A percentile compares a stretch with the other conserved stretches of the same genome.
These are phyloP conservation scores for Elsinoe batatas DNA, from an alignment of 2,329 filamentous ascomycete species.

Conservation along the genomic window DNA sequence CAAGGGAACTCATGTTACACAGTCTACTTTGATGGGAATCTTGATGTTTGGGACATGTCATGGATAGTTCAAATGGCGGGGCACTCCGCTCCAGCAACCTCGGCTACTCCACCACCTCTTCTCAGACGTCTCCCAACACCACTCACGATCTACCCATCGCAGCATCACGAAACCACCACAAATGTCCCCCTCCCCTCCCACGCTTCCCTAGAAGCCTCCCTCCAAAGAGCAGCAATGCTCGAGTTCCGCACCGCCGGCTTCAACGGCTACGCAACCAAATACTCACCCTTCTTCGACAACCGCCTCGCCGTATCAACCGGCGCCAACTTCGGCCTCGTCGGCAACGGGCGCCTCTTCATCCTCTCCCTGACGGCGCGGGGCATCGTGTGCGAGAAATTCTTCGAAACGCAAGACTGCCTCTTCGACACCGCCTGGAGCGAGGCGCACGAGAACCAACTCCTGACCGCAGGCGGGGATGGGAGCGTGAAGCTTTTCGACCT, in stretches of 20 bases:
- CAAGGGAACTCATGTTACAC: too few relatives aligned
- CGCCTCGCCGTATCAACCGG: constrained; percentile 80
- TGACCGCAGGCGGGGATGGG: constrained; percentile 84
- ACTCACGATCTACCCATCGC: too few relatives aligned
- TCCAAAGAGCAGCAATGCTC: constrained; percentile 54
- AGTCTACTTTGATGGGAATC: too few relatives aligned
- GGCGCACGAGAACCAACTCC: constrained; percentile 87
- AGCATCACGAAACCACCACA: not conserved
- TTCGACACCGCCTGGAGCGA: constrained; percentile 96
- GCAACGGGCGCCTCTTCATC: constrained; percentile 83
- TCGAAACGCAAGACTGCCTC: constrained; percentile 93
- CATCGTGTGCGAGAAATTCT: constrained; percentile 76
- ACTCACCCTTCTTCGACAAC: constrained; percentile 96
- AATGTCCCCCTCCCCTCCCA: not conserved
- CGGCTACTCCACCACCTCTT: not conserved
- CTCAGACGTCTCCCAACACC: not conserved
- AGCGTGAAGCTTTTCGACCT: constrained; percentile 92
- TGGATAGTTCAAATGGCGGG: not conserved
- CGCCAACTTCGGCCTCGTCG: constrained; percentile 95
- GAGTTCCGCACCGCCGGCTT: constrained; percentile 89
- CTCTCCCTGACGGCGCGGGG: constrained; percentile 74
- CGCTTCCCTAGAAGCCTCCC: not conserved
- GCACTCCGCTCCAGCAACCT: not conserved
- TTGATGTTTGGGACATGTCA: too few relatives aligned
- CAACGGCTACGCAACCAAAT: constrained; percentile 95